Percentiles rank a stretch among this genome's conserved stretches.
phyloP scores from a whole-genome alignment of 495 filamentous ascomycete species.

The Margaritispora aquatica region DNA sequence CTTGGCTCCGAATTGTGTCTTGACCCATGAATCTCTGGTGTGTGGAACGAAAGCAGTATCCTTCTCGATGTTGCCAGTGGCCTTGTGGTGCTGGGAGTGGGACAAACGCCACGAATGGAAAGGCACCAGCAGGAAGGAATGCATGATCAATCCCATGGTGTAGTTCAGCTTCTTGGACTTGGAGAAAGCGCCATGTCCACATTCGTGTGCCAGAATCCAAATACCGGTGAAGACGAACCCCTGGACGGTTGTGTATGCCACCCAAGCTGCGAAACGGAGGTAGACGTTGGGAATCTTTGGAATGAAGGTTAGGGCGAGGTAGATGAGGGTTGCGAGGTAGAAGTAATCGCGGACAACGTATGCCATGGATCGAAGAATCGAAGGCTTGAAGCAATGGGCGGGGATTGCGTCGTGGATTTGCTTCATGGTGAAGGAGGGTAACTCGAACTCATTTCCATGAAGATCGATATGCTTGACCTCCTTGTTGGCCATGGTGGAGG shows the following conservation, averaged over 20 bases:
- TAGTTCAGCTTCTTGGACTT: conserved; percentile 54
- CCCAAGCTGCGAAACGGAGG: conserved; percentile 46
- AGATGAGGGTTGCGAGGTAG: conserved; percentile 46
- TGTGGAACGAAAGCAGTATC: conserved; percentile 54
- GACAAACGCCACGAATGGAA: conserved; percentile 76
- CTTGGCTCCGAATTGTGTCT: conserved; percentile 30
- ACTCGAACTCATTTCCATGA: conserved; percentile 48
- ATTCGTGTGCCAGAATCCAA: conserved; percentile 71
- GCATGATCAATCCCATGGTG: conserved; percentile 58
- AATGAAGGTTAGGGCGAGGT: conserved; percentile 47
- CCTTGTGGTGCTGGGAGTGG: conserved; percentile 66
- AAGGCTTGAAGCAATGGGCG: conserved; percentile 60
- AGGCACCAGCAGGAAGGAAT: conserved; percentile 61
- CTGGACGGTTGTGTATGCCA: conserved; percentile 54
- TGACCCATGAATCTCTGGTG: conserved; percentile 29
- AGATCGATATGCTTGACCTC: conserved; percentile 32
- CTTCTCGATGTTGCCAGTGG: conserved; percentile 51
- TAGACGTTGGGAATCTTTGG: conserved; percentile 38
- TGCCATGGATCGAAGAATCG: conserved; percentile 43
- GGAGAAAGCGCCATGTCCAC: conserved; percentile 69
- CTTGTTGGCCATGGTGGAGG: not conserved
- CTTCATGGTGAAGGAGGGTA: conserved; percentile 58
- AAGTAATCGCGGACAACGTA: conserved; percentile 57
- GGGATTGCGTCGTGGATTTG: conserved; percentile 64
- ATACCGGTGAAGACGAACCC: conserved; percentile 61